Evolutionary conservation across 2,329 filamentous ascomycete genomes (phyloP), one percentile per base, ranked within the genome.

Genomic region (Scedosporium apiospermum): DNA sequence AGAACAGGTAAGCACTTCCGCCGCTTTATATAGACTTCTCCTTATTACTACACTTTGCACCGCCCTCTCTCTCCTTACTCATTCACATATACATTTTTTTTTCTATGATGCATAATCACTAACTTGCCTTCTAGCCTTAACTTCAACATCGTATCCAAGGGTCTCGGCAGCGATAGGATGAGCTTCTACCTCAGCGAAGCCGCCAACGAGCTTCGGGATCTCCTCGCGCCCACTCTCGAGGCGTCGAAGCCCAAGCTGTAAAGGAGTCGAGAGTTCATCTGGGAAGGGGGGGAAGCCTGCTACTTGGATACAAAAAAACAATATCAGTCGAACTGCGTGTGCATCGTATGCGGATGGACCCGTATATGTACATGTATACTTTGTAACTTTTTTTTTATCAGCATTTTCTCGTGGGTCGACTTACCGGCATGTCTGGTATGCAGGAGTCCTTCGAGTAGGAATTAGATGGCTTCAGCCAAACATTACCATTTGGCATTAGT

Each of bases 81-180:
- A n/a, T 21, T 49, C 44, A 18, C 3, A 23, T 23, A 3, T 23
- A 23, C 23, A 49, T 14, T 49, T 21, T 34, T 9, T 18, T 49
- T 23, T 23, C 23, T 49, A 49, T n/a, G 60, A 7, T 9, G 27
- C 14, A 10, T 1, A 21, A 1, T 42, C 23, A 7, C 34, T 38
- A 12, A 38, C 34, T 12, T 38, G 34, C 10, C 34, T 16, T 34
- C 21, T 55, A 96, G 91, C 75, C 83, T 99, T 66, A 95, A 98
- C 84, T 98, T 99, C 81, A 99, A 99, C 78, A 87, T 99, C 68
- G 93, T 96, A 67, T 95, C 90, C 74, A 99, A 98, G 83, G 87
- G 89, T 63, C 80, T 97, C 59, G 95, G 93, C 55, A 91, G 89
- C 71, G 87, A 95, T 70, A 88, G 90, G 68, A 96, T 99, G 93